phyloP scores from a whole-genome alignment of 192 early-diverging fungal species.

The Glomus cerebriforme region DNA sequence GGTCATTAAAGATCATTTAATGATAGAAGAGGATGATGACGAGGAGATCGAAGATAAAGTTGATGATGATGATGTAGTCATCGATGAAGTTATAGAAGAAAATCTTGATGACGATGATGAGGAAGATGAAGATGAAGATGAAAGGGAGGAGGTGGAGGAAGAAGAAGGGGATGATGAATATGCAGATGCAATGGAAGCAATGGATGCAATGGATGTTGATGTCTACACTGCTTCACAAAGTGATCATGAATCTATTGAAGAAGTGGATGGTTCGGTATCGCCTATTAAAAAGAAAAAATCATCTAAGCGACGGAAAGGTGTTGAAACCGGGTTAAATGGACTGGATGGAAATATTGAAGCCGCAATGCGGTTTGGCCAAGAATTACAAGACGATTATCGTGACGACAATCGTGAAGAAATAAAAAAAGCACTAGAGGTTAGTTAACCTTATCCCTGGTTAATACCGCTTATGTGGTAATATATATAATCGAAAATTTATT shows the following conservation, averaged over 20 bases:
- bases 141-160: conserved; percentile 36
- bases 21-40: conserved; percentile 35
- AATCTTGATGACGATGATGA: conserved; percentile 24
- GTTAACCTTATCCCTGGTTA: conserved; percentile 24
- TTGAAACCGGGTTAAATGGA: conserved; percentile 31
- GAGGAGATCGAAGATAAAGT: conserved; percentile 24
- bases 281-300: conserved; percentile 22
- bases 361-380: conserved; percentile 53
- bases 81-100: neutral
- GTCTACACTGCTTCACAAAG: neutral
- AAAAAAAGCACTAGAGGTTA: conserved; percentile 29
- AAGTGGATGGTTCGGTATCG: neutral
- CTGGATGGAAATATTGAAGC: conserved; percentile 34
- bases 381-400: conserved; percentile 58
- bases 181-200: conserved; percentile 33
- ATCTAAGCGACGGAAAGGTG: conserved; percentile 3
- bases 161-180: conserved; percentile 31
- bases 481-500: neutral
- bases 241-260: neutral
- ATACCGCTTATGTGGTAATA: conserved; percentile 33
- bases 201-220: conserved; percentile 43
- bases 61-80: conserved; percentile 11
- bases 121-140: conserved; percentile 33
- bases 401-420: conserved; percentile 34
- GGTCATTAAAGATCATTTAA: conserved; percentile 38